phyloP scores from a whole-genome alignment of 345 rosid species.

The Populus tremula region DNA sequence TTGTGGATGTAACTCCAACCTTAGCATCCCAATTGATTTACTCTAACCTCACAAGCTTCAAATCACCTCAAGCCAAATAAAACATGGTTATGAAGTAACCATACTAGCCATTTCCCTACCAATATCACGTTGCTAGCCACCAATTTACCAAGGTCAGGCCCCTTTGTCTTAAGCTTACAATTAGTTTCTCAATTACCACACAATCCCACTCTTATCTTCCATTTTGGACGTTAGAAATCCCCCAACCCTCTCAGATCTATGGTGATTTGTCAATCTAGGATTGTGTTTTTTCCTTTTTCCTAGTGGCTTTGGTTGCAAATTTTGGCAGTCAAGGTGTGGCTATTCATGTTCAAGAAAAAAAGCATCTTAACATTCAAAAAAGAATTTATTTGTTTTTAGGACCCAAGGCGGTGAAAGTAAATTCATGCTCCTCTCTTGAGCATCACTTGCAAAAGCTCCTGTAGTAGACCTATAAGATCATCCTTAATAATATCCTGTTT shows the following conservation, averaged over 20 bases:
- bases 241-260: not conserved
- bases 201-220: not conserved
- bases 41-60: not conserved
- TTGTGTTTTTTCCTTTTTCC: too few relatives aligned
- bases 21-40: not conserved
- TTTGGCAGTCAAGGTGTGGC: too few relatives aligned
- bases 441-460: not conserved
- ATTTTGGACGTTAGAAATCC: not conserved
- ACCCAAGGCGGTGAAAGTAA: not conserved
- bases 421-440: not conserved
- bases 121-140: not conserved
- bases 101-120: not conserved
- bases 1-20: not conserved
- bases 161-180: not conserved
- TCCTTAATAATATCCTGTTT: too few relatives aligned
- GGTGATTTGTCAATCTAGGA: too few relatives aligned
- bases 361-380: not conserved
- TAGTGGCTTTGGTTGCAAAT: too few relatives aligned
- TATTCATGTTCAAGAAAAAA: not conserved
- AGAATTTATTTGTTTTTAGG: not conserved
- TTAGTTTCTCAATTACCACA: not conserved
- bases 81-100: not conserved
- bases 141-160: not conserved
- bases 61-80: not conserved
- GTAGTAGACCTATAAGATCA: too few relatives aligned